A percentile compares a stretch with the other conserved stretches of the same genome.
phyloP scores from a whole-genome alignment of 1,284 basidiomycete genomes.

The Microbotryum silenes-acaulis region DNA sequence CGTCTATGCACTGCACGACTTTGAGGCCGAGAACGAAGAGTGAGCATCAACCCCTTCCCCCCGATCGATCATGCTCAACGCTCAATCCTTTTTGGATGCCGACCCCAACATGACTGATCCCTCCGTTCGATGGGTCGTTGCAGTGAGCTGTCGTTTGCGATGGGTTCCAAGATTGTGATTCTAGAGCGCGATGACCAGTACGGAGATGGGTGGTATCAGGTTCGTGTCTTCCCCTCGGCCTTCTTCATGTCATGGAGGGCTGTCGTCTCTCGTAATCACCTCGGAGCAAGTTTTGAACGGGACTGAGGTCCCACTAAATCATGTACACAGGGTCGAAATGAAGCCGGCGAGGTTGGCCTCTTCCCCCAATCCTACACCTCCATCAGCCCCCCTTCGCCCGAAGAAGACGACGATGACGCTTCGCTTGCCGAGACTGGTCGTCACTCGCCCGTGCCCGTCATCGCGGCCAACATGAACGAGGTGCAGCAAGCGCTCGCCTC shows the following conservation, averaged over 20 bases:
- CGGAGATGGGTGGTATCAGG: constrained; percentile 98
- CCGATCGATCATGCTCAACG: too few species aligned
- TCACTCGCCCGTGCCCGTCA: background rate
- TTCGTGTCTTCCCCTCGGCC: constrained; percentile 45
- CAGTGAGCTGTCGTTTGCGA: constrained; percentile 69
- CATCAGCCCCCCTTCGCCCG: constrained; percentile 43
- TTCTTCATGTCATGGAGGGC: too few species aligned
- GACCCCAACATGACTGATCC: too few species aligned
- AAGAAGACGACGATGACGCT: background rate
- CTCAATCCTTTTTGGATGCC: too few species aligned
- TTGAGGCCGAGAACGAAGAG: constrained; percentile 78
- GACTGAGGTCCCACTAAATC: too few species aligned
- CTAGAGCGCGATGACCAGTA: constrained; percentile 90
- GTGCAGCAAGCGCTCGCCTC: constrained; percentile 2
- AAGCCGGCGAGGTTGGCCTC: constrained; percentile 70
- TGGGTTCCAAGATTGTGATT: constrained; percentile 80
- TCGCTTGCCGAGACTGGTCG: background rate
- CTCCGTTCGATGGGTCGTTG: constrained; percentile 52
- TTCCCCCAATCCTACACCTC: constrained; percentile 90
- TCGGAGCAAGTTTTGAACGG: too few species aligned
- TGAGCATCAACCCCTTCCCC: background rate
- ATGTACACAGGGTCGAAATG: constrained; percentile 65
- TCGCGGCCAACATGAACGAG: constrained; percentile 1
- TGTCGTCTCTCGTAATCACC: too few species aligned
- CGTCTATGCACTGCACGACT: constrained; percentile 32